Base-by-base conservation (phyloP, 306 rosid species). In the Argentina anserina region DNA sequence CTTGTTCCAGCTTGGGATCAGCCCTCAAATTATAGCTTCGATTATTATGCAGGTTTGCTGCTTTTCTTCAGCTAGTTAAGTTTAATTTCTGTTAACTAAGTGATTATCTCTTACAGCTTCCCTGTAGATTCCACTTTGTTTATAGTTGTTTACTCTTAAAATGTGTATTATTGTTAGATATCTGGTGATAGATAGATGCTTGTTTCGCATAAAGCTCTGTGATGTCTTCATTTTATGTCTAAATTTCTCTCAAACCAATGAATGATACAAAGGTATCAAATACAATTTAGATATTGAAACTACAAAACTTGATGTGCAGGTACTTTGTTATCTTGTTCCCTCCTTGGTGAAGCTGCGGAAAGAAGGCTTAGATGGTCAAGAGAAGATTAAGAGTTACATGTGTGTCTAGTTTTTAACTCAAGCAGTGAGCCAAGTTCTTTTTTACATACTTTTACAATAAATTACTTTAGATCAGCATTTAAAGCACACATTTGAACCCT, bases 341-440 rank as follows among this genome's bases (percentile, higher is more conserved):
- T 89, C 96, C 67, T 81, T 94, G 49, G 95, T 91, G 72, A 94
- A 94, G 96, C 83, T 94, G 82, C 92, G 99, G 70, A 94, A 94
- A 79, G 99, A 94, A 88, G 99, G 99, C 83, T 82, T 94, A 84
- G 97, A 89, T 87, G 99, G 95, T 53, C 86, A 94, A 9, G 96
- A 94, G 86, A 94, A 94, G 91, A 94, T 94, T 75, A 94, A 94
- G 86, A 90, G 96, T 88, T 94, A 94, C 79, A 94, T 94, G 99
- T 94, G 87, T 88, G 99, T 88, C 84, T 88, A 81, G 79, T 86
- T 87, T 83, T 82, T 83, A 76, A 87, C 78, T 87, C 78, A 72
- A 82, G 84, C 86, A 77, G 81, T 80, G 90, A 82, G 88, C 80
- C 76, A 75, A 83, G 77, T 71, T 82, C 76, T 85, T 71, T 75